Conservation (phyloP, 2,329 filamentous ascomycete species). For the Paraphoma chrysanthemicola region DNA sequence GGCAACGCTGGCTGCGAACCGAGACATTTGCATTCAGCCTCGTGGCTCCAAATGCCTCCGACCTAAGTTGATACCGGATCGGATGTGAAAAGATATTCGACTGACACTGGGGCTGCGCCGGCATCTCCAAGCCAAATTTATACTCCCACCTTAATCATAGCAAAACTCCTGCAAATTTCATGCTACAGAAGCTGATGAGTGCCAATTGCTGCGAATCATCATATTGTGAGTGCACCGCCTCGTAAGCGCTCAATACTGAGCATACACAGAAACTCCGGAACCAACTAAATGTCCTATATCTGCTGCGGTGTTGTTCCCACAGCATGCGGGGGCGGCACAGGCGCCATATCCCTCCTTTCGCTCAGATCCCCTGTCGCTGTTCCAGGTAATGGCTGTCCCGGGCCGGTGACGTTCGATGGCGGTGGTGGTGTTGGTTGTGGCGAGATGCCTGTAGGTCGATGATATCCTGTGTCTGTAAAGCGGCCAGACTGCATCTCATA, state of each 20-base stretch:
- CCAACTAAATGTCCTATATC: constrained; percentile 17
- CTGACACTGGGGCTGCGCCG: neutral
- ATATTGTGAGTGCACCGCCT: neutral
- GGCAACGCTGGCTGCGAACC: no score
- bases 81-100: neutral
- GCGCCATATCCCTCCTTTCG: constrained; percentile 31
- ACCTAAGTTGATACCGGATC: neutral
- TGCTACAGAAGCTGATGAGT: neutral
- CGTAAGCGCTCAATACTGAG: neutral
- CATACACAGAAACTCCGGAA: neutral
- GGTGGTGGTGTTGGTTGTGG: constrained; percentile 44
- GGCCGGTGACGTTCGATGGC: constrained; percentile 17
- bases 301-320: constrained; percentile 37
- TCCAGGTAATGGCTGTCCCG: constrained; percentile 15
- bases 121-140: neutral
- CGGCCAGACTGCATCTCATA: constrained; percentile 45
- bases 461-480: constrained; percentile 46
- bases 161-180: neutral
- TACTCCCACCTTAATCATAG: neutral
- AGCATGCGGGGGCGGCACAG: constrained; percentile 39
- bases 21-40: no score
- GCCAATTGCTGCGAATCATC: neutral
- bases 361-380: constrained; percentile 38
- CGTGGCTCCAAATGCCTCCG: no score
- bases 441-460: constrained; percentile 36